These are phyloP conservation scores for Colletotrichum liriopes DNA, from an alignment of 2,329 filamentous ascomycete species.

Conservation along the genomic window DNA sequence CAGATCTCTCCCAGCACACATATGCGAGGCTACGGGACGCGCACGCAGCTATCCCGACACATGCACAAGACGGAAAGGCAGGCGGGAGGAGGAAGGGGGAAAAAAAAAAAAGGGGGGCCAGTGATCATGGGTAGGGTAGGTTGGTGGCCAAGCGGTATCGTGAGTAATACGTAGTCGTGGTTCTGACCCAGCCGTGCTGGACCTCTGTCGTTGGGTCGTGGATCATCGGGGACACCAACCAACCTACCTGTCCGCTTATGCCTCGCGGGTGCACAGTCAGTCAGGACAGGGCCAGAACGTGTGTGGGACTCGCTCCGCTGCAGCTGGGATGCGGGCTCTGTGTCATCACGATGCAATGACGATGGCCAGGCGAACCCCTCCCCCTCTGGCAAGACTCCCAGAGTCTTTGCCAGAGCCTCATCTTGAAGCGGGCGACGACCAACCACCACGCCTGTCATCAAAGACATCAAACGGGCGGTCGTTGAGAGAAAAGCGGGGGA, in stretches of 20 bases:
- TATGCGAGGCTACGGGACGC: constrained; percentile 40
- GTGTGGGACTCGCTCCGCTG: constrained; percentile 5
- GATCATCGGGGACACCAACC: neutral
- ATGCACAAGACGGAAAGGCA: constrained; percentile 42
- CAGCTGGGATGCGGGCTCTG: neutral
- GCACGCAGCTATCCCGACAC: constrained; percentile 40
- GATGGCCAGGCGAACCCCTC: neutral
- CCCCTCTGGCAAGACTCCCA: too few relatives aligned
- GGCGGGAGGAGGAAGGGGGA: constrained; percentile 7
- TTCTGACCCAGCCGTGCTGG: constrained; percentile 1
- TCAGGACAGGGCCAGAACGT: neutral
- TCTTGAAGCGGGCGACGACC: neutral
- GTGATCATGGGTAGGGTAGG: constrained; percentile 1
- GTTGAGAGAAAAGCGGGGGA: neutral
- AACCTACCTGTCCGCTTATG: neutral
- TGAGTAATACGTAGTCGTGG: constrained; percentile 2
- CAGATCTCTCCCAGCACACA: constrained; percentile 38
- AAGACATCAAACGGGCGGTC: constrained; percentile 18
- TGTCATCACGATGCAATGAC: constrained; percentile 3
- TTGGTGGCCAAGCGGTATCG: neutral
- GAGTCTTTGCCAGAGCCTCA: constrained; percentile 14
- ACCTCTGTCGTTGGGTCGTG: constrained; percentile 16
- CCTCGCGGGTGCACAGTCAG: neutral
- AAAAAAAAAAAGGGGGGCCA: neutral
- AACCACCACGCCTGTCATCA: constrained; percentile 12